Conservation (phyloP, 2,329 filamentous ascomycete genomes). For the Arachnopeziza araneosa region DNA sequence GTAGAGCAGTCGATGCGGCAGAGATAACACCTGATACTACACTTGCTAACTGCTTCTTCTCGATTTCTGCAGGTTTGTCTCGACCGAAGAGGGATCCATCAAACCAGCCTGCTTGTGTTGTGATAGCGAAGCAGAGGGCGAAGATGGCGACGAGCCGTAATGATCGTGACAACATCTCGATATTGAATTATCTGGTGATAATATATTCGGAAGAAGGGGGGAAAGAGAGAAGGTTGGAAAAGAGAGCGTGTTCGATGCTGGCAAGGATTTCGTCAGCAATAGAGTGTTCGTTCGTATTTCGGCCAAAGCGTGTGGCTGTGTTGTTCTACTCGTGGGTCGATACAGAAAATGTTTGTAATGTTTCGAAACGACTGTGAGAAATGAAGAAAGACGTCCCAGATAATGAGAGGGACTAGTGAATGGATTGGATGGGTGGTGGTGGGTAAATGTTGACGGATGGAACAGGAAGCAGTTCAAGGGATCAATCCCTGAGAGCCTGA, state of each 20-base stretch:
- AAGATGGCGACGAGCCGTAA: not conserved
- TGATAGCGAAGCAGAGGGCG: not conserved
- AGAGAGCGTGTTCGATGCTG: not conserved
- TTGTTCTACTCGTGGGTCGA: not conserved
- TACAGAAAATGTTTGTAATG: not conserved
- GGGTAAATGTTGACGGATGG: not conserved
- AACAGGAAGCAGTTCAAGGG: not conserved
- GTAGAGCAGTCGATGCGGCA: not conserved
- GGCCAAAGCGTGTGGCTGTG: not conserved
- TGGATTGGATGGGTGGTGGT: not conserved
- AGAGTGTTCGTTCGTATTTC: not conserved
- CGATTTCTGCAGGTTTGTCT: not conserved
- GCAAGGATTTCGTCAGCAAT: not conserved
- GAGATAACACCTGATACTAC: not conserved
- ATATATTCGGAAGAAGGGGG: not conserved
- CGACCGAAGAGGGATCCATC: not conserved
- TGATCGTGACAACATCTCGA: not conserved
- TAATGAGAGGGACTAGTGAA: not conserved
- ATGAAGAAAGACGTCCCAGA: not conserved
- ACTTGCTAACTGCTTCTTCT: not conserved
- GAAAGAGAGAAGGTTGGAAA: not conserved
- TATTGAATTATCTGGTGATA: not conserved
- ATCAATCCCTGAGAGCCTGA: not conserved
- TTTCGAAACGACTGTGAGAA: not conserved
- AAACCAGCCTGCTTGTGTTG: not conserved